Evolutionary conservation across 2,329 filamentous ascomycete genomes (phyloP), one percentile per base, ranked within the genome.

Genomic region (Fusarium euwallaceae): DNA sequence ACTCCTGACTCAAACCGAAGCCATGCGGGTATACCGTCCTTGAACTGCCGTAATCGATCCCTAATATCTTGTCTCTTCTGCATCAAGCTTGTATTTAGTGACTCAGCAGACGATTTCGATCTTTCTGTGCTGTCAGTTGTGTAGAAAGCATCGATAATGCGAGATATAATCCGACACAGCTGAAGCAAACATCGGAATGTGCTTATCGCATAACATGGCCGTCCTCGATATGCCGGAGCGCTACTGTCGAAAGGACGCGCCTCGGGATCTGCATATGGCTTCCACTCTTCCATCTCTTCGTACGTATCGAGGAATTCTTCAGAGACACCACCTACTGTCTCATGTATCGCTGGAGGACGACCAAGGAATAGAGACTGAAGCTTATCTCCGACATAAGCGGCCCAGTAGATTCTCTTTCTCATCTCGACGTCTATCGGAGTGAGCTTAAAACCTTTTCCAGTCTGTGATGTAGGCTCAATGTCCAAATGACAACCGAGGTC

Each of bases 291-390:
- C 0, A 88, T 80, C 71, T 90, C 88, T 34, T 90, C 88, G 36
- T 84, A 89, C 0, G 82, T 83, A 61, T 89, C 87, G 2, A 85
- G 79, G 27, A 88, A 87, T 7, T 83, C 80, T 20, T 88, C 83
- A 0, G 87, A 84, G 0, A 89, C 86, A 11, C 82, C 79, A 0
- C 82, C 83, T 27, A 89, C 85, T 0, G 81, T 82, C n/a, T 87
- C 83, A 10, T 85, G 85, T 7, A 89, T 77, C 4, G 80, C 86
- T 0, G 84, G 84, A 0, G 87, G 89, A 1, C 88, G 85, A 1
- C 88, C 88, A 72, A 88, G 87, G 59, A 89, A 90, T 0, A 90
- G 76, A 16, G 84, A 86, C 69, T 90, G 88, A 9, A 89, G 84
- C 71, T 89, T 90, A 69, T 89, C 88, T 16, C 56, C 56, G 22